A percentile compares a stretch with the other conserved stretches of the same genome.
These are phyloP conservation scores for Endoconidiophora polonica DNA, from an alignment of 2,329 filamentous ascomycete species.

Conservation along the genomic window DNA sequence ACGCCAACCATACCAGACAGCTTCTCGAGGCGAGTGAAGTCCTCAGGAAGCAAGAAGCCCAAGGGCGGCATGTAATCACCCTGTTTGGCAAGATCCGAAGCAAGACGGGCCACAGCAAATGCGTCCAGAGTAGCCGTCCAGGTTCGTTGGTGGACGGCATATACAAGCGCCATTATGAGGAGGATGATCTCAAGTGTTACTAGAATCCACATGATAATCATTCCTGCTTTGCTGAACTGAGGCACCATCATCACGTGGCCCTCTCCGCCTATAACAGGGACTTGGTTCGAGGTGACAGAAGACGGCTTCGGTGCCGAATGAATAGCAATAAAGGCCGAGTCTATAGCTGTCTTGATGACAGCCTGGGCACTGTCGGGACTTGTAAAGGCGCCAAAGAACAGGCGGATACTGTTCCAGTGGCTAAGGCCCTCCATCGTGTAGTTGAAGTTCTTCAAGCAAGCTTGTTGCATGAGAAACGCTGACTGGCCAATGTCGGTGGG, in stretches of 20 bases:
- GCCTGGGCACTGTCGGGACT: not conserved
- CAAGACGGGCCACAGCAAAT: constrained; percentile 8
- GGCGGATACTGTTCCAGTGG: constrained; percentile 6
- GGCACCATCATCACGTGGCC: constrained; percentile 8
- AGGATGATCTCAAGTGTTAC: constrained; percentile 3
- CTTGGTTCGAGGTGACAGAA: constrained; percentile 1
- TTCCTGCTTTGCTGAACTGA: not conserved
- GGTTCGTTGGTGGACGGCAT: constrained; percentile 3
- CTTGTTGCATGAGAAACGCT: constrained; percentile 7
- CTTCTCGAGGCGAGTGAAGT: constrained; percentile 1
- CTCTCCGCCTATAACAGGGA: constrained; percentile 11
- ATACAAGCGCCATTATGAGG: not conserved
- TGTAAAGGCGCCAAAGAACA: constrained; percentile 10
- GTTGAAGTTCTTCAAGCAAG: constrained; percentile 7
- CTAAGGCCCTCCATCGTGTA: not conserved
- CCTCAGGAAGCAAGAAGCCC: not conserved
- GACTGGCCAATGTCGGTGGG: constrained; percentile 8
- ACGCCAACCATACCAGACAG: constrained; percentile 8
- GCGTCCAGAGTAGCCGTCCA: constrained; percentile 11
- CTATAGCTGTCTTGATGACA: constrained; percentile 7
- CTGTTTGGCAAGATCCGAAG: constrained; percentile 2
- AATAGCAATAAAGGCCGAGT: constrained; percentile 9
- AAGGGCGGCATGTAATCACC: constrained; percentile 6
- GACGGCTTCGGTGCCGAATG: not conserved
- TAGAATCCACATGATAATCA: constrained; percentile 9